These are phyloP conservation scores for Hericium rajendrae DNA, from an alignment of 768 basidiomycete genomes.

Conservation along the genomic window DNA sequence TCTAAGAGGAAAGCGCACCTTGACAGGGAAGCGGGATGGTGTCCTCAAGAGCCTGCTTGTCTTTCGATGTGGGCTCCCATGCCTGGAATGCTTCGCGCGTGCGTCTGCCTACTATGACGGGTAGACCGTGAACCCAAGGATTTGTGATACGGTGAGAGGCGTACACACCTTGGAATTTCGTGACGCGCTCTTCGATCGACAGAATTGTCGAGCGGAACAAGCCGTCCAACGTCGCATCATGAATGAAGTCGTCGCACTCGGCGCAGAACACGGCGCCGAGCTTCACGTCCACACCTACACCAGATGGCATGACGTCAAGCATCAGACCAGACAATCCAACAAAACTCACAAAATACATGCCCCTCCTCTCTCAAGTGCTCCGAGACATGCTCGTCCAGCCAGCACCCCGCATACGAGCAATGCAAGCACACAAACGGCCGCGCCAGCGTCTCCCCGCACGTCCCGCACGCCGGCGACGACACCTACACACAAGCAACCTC, in stretches of 20 bases:
- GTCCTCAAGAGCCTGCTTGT: constrained; percentile 37
- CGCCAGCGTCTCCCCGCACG: constrained; percentile 44
- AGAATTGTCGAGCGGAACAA: constrained; percentile 36
- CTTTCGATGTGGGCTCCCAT: constrained; percentile 38
- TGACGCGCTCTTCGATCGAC: constrained; percentile 49
- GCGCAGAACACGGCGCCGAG: constrained; percentile 70
- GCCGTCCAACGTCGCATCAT: constrained; percentile 42
- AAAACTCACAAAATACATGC: constrained; percentile 55
- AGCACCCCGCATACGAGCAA: constrained; percentile 66
- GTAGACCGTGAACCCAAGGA: background rate
- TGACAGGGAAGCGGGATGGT: constrained; percentile 57
- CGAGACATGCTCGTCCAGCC: constrained; percentile 47
- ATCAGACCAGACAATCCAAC: background rate
- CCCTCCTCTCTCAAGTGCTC: constrained; percentile 46
- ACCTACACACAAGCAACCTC: constrained; percentile 25
- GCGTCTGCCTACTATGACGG: constrained; percentile 26
- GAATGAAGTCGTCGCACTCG: constrained; percentile 68
- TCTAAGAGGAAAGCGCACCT: constrained; percentile 31
- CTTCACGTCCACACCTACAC: constrained; percentile 60
- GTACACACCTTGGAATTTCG: constrained; percentile 46
- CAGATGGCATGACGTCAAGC: background rate
- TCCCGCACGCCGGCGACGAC: constrained; percentile 52
- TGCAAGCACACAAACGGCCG: constrained; percentile 66
- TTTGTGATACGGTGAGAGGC: background rate
- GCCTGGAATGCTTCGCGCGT: constrained; percentile 37